Evolutionary conservation across 495 filamentous ascomycete species (phyloP).

Genomic region (Aspergillus bridgeri): DNA sequence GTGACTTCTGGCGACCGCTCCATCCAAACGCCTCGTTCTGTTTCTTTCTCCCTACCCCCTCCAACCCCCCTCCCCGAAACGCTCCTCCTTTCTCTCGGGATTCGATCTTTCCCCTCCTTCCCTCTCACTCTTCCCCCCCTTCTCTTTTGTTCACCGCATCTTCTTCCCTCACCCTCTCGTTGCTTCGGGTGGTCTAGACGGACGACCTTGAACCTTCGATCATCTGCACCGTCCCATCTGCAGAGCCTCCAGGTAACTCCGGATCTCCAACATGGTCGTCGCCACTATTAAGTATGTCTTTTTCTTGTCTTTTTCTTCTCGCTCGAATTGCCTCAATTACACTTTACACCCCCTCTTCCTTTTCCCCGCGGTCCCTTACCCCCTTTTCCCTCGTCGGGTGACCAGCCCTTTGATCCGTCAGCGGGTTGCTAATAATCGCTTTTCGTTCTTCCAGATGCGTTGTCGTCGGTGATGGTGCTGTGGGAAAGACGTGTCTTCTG

Average conservation of each 20-base stretch:
- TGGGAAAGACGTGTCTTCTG: constrained; percentile 96
- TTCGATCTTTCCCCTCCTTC: constrained; percentile 13
- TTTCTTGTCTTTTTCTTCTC: not conserved
- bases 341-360: constrained; percentile 3
- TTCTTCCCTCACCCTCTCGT: constrained; percentile 1
- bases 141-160: constrained; percentile 16
- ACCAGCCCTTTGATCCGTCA: constrained; percentile 6
- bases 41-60: constrained; percentile 12
- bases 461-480: constrained; percentile 97
- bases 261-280: constrained; percentile 62
- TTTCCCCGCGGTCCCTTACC: constrained; percentile 5
- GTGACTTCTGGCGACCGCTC: constrained; percentile 15
- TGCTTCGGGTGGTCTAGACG: not conserved
- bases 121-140: not conserved
- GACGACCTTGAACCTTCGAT: constrained; percentile 7
- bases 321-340: not conserved
- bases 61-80: too few relatives aligned
- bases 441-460: constrained; percentile 66
- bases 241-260: constrained; percentile 1
- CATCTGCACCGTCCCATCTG: constrained; percentile 9
- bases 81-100: constrained; percentile 9
- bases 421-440: constrained; percentile 25
- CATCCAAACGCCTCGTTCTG: constrained; percentile 9
- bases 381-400: not conserved
- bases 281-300: constrained; percentile 74